Percentiles rank a stretch among this genome's conserved stretches.
Conservation (phyloP, 257 asterid genomes). For the Solanum appendiculatum region DNA sequence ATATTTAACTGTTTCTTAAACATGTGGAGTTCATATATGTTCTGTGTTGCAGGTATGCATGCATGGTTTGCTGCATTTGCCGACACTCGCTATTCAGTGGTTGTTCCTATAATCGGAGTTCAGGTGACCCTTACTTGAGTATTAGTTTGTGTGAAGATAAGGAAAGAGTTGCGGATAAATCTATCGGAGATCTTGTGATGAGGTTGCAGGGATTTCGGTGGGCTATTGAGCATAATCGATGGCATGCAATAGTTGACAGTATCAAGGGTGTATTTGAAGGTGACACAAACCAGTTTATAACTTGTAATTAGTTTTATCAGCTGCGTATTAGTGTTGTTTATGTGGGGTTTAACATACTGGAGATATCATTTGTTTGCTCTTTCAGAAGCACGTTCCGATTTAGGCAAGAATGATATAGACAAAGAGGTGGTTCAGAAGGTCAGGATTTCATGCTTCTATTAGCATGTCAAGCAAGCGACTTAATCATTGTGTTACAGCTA, state of each 20-base stretch:
- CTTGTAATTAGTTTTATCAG: background rate
- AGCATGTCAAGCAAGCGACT: background rate
- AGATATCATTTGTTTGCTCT: conserved; percentile 4
- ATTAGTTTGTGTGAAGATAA: background rate
- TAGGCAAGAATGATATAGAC: conserved; percentile 54
- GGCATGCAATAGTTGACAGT: conserved; percentile 89
- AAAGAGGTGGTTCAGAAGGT: conserved; percentile 87
- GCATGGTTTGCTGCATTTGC: conserved; percentile 91
- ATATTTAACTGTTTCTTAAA: background rate
- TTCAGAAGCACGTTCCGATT: conserved; percentile 74
- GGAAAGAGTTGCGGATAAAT: background rate
- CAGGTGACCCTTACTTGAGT: conserved; percentile 41
- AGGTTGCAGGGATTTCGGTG: conserved; percentile 69
- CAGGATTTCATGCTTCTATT: background rate
- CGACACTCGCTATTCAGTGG: conserved; percentile 79
- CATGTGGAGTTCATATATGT: background rate
- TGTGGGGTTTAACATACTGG: background rate
- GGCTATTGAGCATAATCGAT: conserved; percentile 81
- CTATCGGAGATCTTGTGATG: background rate
- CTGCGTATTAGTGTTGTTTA: background rate
- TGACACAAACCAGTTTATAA: conserved; percentile 4
- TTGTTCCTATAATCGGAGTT: conserved; percentile 80
- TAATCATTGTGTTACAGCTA: background rate
- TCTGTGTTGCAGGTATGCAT: conserved; percentile 70
- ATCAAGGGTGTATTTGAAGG: conserved; percentile 83